Evolutionary conservation across 441 rosid genomes (phyloP), one percentile per base, ranked within the genome.

Genomic region (Euphorbia schlechtendalii): DNA sequence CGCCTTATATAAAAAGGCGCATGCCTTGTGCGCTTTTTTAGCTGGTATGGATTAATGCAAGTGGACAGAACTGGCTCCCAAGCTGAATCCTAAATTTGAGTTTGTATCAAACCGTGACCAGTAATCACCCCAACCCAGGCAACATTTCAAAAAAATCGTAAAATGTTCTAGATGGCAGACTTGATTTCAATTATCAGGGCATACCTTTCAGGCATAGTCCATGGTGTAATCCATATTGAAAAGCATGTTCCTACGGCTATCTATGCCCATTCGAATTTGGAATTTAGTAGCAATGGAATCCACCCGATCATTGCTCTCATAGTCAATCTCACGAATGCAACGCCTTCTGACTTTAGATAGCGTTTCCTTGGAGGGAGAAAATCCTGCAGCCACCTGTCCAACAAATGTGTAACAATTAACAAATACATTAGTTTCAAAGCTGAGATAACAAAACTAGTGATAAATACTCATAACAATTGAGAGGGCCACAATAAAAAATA

Each of bases 291-390:
- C 93, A 69, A 87, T 51, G 43, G 80, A 46, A 22, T 76, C 80
- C 70, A 94, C 90, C 58, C 51, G 66, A 20, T 78, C 90, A 78
- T 89, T 76, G 48, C 77, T 77, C 65, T 87, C 96, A 48, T 78
- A 63, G 77, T 89, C 96, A 84, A 86, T 68, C 81, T 94, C 94
- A 64, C 99, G 80, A 15, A 74, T 59, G 56, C 99, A 86, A 69
- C 99, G 87, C 71, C 99, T 84, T 75, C 88, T 83, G 34, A 84
- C 70, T 79, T 83, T 90, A 78, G 83, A 89, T 59, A 94, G 80
- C 17, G 75, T 82, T 69, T 82, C 96, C 80, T 83, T 94, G 7
- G 88, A 79, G 11, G 99, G 99, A 40, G 67, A 70, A 74, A 85
- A 91, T 73, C 98, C 98, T 67, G 82, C 87, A 15, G 68, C 75